A percentile compares a stretch with the other conserved stretches of the same genome.
These are phyloP conservation scores for Stagonosporopsis tanaceti DNA, from an alignment of 2,329 filamentous ascomycete genomes.

Conservation along the genomic window DNA sequence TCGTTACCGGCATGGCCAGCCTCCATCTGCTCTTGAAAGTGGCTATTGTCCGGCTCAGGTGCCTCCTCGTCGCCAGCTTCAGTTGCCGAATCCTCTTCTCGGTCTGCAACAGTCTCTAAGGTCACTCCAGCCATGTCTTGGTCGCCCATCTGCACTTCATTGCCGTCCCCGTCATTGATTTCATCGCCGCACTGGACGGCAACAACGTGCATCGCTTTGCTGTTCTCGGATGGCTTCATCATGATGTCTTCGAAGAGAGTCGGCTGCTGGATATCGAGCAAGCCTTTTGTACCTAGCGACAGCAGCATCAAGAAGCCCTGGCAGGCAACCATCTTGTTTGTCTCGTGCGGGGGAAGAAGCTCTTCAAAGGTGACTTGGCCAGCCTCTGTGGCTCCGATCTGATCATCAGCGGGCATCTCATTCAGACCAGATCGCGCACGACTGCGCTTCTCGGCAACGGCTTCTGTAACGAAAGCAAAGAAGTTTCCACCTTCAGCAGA, in stretches of 20 bases:
- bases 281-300: constrained; percentile 63
- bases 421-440: constrained; percentile 14
- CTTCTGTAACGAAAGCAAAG: constrained; percentile 64
- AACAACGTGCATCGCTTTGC: constrained; percentile 25
- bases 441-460: constrained; percentile 50
- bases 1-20: constrained; percentile 24
- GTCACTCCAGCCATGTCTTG: background rate
- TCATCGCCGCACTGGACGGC: constrained; percentile 22
- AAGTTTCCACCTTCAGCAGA: constrained; percentile 70
- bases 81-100: constrained; percentile 2
- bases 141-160: background rate
- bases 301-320: constrained; percentile 54
- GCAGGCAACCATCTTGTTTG: constrained; percentile 69
- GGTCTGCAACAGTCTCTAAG: background rate
- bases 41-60: constrained; percentile 20
- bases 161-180: constrained; percentile 12
- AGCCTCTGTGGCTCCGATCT: constrained; percentile 39
- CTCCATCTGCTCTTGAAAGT: constrained; percentile 39
- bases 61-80: constrained; percentile 11
- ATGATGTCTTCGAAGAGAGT: constrained; percentile 53
- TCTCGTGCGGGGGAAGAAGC: constrained; percentile 68
- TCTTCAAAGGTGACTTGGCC: constrained; percentile 70
- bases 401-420: constrained; percentile 26
- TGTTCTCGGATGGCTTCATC: constrained; percentile 35
- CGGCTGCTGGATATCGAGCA: constrained; percentile 69